Percentiles rank a stretch among this genome's conserved stretches.
These are phyloP conservation scores for Entomortierella lignicola DNA, from an alignment of 192 early-diverging fungal species.

Conservation along the genomic window DNA sequence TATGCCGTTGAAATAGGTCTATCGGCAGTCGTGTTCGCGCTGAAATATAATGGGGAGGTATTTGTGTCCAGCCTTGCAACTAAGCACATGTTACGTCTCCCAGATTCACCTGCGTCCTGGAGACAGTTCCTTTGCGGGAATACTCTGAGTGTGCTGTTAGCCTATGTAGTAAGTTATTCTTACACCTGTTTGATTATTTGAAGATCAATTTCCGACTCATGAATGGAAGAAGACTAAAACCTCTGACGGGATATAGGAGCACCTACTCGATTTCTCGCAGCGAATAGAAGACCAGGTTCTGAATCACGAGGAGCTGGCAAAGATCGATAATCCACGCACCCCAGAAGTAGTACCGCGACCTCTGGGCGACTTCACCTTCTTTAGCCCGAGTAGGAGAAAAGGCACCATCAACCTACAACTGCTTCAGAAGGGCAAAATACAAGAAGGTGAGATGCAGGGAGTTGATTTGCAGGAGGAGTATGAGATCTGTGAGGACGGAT, in stretches of 20 bases:
- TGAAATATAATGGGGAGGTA: slow-evolving; percentile 1
- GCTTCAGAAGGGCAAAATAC: background rate
- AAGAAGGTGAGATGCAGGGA: background rate
- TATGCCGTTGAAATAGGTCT: background rate
- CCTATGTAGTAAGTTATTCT: slow-evolving; percentile 7
- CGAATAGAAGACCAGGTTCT: background rate
- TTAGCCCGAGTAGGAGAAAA: slow-evolving; percentile 2
- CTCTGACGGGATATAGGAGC: background rate
- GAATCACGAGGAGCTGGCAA: background rate
- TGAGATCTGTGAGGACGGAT: background rate
- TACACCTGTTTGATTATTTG: background rate
- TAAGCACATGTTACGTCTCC: slow-evolving; percentile 8
- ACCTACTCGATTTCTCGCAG: background rate
- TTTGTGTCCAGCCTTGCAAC: slow-evolving; percentile 8
- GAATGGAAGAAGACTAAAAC: background rate
- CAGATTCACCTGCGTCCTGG: slow-evolving; percentile 8
- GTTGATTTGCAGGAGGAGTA: background rate
- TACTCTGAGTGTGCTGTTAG: slow-evolving; percentile 3
- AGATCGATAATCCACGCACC: background rate
- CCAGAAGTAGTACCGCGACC: background rate
- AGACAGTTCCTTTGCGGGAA: background rate
- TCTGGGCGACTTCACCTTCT: slow-evolving; percentile 2
- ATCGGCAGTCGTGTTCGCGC: slow-evolving; percentile 1
- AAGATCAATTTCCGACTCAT: background rate
- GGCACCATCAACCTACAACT: background rate